Base-by-base conservation (phyloP, 164 flowering plant genomes). In the Stephania cephalantha region DNA sequence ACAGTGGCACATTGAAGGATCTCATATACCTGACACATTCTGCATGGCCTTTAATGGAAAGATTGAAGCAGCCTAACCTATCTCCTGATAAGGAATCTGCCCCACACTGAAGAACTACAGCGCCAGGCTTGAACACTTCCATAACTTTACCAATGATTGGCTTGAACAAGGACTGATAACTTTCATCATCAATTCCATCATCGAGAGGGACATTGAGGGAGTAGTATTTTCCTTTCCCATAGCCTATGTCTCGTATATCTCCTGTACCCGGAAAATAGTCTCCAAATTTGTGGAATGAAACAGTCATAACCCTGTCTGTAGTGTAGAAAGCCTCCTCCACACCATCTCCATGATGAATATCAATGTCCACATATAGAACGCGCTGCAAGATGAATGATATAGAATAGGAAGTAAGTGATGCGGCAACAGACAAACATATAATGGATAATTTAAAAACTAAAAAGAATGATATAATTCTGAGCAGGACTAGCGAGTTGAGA, bases 21-120 rank as follows among this genome's bases (percentile, higher is more conserved):
- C 93, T 88, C 91, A 90, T 89, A 72, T 75, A 89, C 76, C 71
- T 85, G n/a, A 90, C 93, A 78, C 95, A 90, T 71, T 90, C 91
- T 4, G 91, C 92, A 81, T 90, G 94, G 63, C 92, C 92, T 81
- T 84, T 90, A 75, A 90, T 88, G 31, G 92, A 89, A 77, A 90
- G 90, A 84, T 90, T 90, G 83, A 90, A 90, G 80, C 92, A 90
- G 35, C 92, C 95, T 73, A 90, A 78, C 67, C 91, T 82, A 77
- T 90, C 95, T 11, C 92, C 95, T 45, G 92, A 90, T 70, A 90
- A 78, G 52, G 90, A 89, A 76, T 90, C 92, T 44, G 91, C 92
- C 69, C 95, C 95, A 77, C 95, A 89, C 70, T 90, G 94, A 35
- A 90, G 87, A 69, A 90, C 91, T 22, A 90, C 92, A 42, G 94